These are phyloP conservation scores for Xylaria hypoxylon DNA, from an alignment of 2,329 filamentous ascomycete genomes.

Conservation along the genomic window DNA sequence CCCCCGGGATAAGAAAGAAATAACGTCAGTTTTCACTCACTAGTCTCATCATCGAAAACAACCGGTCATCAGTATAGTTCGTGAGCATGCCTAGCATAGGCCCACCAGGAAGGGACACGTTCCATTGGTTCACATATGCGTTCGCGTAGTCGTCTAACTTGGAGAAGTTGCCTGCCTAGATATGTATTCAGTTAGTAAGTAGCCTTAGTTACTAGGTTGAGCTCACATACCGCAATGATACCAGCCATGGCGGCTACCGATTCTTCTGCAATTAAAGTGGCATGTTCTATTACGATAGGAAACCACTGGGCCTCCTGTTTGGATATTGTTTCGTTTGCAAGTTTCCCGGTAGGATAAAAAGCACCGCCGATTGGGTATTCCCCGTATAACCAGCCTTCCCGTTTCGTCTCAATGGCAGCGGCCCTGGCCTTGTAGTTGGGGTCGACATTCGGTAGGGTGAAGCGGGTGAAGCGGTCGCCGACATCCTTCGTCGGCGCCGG, in stretches of 20 bases:
- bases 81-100: slow-evolving; percentile 24
- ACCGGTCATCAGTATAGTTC: slow-evolving; percentile 26
- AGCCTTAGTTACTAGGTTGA: background rate
- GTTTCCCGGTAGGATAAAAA: slow-evolving; percentile 26
- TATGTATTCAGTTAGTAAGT: slow-evolving; percentile 5
- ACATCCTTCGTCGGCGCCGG: background rate
- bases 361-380: slow-evolving; percentile 28
- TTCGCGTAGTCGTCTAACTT: slow-evolving; percentile 28
- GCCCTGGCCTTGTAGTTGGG: slow-evolving; percentile 14
- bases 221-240: slow-evolving; percentile 22
- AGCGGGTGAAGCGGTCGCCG: slow-evolving; percentile 10
- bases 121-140: slow-evolving; percentile 27
- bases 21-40: slow-evolving; percentile 3
- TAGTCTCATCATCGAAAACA: slow-evolving; percentile 35
- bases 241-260: slow-evolving; percentile 18
- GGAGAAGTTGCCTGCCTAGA: slow-evolving; percentile 25
- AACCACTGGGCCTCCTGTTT: slow-evolving; percentile 28
- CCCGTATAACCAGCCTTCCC: slow-evolving; percentile 24
- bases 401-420: slow-evolving; percentile 13
- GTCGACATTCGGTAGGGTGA: slow-evolving; percentile 12
- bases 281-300: slow-evolving; percentile 23
- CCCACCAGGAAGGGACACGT: slow-evolving; percentile 28
- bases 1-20: background rate
- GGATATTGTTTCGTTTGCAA: slow-evolving; percentile 29
- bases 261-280: slow-evolving; percentile 20